Base-by-base conservation (phyloP, 1,284 basidiomycete genomes). In the Vanrija humicola region DNA sequence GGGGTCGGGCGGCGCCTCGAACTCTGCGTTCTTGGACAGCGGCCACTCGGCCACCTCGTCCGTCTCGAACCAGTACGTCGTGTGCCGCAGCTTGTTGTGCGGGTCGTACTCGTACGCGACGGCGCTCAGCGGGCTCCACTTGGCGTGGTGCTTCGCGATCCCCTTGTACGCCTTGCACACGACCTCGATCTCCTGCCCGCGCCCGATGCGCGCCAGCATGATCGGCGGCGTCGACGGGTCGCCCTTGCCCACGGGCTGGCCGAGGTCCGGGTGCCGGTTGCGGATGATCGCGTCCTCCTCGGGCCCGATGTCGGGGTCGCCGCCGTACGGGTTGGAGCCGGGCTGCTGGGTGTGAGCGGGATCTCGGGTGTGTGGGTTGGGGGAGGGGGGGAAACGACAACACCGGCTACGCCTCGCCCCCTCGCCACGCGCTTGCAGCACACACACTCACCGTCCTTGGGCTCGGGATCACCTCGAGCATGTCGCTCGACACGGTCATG, bases 31-130 rank as follows among this genome's bases (percentile, higher is more conserved):
- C 43, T 84, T 81, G 59, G 87, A 83, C 6, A 91, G 72, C 1
- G 90, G 90, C 90, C 90, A 94, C 77, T 95, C 90, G 0, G 72
- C 80, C 43, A 83, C 82, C 64, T 82, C 69, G 67, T 92, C 87
- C 38, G 81, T 82, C 79, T 99, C 96, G 73, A 83, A 93, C 96
- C 96, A 98, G 75, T 96, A 86, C 4, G 89, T 86, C 2, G 96
- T 98, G 77, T 99, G 96, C 55, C 92, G 84, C 29, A 99, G 81
- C 73, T 91, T 90, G 80, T 99, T 99, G 79, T 98, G 84, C 14
- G 96, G 96, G 76, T 99, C 96, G 69, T 99, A 99, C 78, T 99
- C 96, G 67, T 96, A 98, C 2, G 88, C 86, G 19, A 98, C 86
- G 2, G 96, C 93, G 1, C 92, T 89, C 55, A 93, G 89, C 14